Evolutionary conservation across 345 rosid genomes (phyloP), one percentile per base, ranked within the genome.

Genomic region (Schrenkiella parvula): DNA sequence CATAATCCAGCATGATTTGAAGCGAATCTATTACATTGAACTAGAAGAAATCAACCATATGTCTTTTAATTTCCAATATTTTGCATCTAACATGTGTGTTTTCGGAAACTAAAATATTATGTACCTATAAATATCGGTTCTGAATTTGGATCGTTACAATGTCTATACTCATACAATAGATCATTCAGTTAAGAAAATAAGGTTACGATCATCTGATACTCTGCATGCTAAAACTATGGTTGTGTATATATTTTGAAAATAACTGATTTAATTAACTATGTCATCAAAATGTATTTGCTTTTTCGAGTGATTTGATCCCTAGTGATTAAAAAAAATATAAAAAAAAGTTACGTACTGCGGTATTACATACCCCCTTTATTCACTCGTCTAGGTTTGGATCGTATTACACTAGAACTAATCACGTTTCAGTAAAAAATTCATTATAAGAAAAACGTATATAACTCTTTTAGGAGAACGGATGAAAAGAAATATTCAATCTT

Each of bases 1-100:
- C 78, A 74, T 52, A 59, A 67, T 74, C 73, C 56, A 74, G 69
- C 68, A 74, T 74, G 68, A 42, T 41, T 59, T 65, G n/a, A 57
- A 32, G 54, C 53, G 29, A 68, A 67, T 74, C 56, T 74, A 74
- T 41, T 55, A 23, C 56, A 74, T 8, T 67, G 12, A 28, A 31
- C 53, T 50, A 66, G 12, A 51, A 60, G 23, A 50, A 59, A 48
- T 43, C 19, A 51, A 8, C 19, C 42, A 39, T 22, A 8, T 65
- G 37, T 62, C 44, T 21, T 19, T 52, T 31, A 43, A 3, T 23
- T 48, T 8, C 53, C 34, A 13, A 37, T n/a, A 2, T 2, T 8
- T 46, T 35, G 56, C 70, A 21, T 19, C 19, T 28, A 71, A 26
- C 22, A 15, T 19, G 22, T 26, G 17, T 48, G 23, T 35, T 12